A percentile compares a stretch with the other conserved stretches of the same genome.
phyloP scores from a whole-genome alignment of 176 grass and related monocot species.

The Bonia amplexicaulis region DNA sequence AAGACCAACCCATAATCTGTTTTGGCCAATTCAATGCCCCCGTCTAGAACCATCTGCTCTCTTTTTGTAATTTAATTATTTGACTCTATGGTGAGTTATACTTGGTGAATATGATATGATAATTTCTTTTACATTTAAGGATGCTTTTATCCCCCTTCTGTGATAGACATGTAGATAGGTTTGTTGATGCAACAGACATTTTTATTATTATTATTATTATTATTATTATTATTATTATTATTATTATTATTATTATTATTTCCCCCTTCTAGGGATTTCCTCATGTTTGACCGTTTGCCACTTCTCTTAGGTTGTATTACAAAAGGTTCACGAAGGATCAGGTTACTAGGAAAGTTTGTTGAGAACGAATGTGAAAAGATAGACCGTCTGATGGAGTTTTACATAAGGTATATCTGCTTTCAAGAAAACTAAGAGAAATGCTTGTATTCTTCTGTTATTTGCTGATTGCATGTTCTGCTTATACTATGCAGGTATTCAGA shows the following conservation, averaged over 20 bases:
- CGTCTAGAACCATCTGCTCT: not conserved
- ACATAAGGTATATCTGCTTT: conserved; percentile 50
- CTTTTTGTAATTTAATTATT: not conserved
- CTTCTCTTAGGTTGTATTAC: conserved; percentile 69
- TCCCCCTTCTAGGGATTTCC: not conserved
- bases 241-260: not conserved
- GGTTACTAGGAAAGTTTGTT: conserved; percentile 91
- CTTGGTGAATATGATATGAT: not conserved
- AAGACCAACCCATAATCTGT: not conserved
- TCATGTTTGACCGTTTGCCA: conserved; percentile 11
- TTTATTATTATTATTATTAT: not conserved
- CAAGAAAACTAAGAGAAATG: not conserved
- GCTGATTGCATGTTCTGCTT: conserved; percentile 6
- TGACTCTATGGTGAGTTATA: not conserved
- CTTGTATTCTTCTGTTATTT: not conserved
- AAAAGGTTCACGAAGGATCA: conserved; percentile 88
- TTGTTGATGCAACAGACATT: not conserved
- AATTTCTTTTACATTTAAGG: not conserved
- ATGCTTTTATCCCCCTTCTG: not conserved
- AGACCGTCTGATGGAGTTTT: conserved; percentile 90
- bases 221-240: not conserved
- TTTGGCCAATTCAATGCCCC: not conserved
- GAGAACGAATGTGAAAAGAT: conserved; percentile 99
- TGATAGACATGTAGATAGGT: not conserved
- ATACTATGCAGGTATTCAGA: conserved; percentile 72